Evolutionary conservation across 2,329 filamentous ascomycete genomes (phyloP), one percentile per base, ranked within the genome.

Genomic region (Sarocladium brachiariae): DNA sequence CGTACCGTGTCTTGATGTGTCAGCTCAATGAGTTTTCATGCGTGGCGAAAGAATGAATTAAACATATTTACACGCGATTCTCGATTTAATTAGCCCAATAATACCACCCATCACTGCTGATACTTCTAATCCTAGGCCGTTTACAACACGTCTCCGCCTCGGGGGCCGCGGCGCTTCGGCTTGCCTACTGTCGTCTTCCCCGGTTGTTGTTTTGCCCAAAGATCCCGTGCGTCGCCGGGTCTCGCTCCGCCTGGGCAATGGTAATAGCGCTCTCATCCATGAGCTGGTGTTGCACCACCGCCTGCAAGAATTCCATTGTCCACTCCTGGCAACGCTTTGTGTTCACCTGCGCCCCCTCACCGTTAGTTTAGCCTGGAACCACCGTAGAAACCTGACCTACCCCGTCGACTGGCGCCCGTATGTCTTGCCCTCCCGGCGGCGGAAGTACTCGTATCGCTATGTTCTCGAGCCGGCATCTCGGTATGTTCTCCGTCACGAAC

Each of bases 281-380:
- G 13, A 50, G n/a, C 14, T 25, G n/a, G n/a, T 50, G 16, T 18
- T 37, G 21, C 10, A 45, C 49, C 18, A 50, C 14, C 3, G 18
- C 11, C 10, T 13, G 7, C n/a, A 50, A 25, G 27, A 41, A 50
- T 19, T 50, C 49, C 49, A 50, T 43, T 5, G 49, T 41, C 49
- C 49, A 50, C n/a, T 50, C 35, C 37, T 50, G 49, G 23, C 49
- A 43, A 21, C 49, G 23, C 37, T 43, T 45, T 7, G 48, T 50
- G 13, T 2, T 50, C 6, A 41, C 23, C 48, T 50, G 27, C 27
- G n/a, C n/a, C n/a, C n/a, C n/a, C n/a, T n/a, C n/a, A n/a, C n/a
- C n/a, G n/a, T n/a, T n/a, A n/a, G n/a, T n/a, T n/a, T n/a, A n/a
- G n/a, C n/a, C n/a, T n/a, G n/a, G n/a, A n/a, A n/a, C n/a, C n/a